Evolutionary conservation across 306 rosid species (phyloP).

Genomic region (Trifolium subterraneum): DNA sequence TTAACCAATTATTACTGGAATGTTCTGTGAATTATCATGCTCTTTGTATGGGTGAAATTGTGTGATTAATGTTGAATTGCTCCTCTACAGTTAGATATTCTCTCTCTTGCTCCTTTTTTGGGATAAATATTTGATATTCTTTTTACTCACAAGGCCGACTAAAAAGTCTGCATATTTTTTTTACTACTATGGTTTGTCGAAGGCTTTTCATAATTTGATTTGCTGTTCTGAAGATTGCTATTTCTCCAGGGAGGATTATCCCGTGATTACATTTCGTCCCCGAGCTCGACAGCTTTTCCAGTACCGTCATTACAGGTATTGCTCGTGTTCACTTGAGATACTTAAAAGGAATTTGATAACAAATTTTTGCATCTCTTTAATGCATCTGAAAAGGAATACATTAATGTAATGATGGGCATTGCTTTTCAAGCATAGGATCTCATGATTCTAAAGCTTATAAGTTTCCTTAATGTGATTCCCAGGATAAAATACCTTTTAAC

Average conservation of each 20-base stretch:
- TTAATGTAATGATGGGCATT: not conserved
- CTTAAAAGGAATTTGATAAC: constrained; percentile 27
- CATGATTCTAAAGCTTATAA: constrained; percentile 27
- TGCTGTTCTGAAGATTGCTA: constrained; percentile 32
- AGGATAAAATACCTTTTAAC: constrained; percentile 1
- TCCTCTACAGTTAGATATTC: constrained; percentile 14
- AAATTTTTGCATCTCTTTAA: constrained; percentile 28
- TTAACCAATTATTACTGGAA: constrained; percentile 26
- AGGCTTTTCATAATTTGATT: constrained; percentile 33
- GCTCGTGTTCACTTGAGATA: constrained; percentile 28
- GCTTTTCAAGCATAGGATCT: constrained; percentile 16
- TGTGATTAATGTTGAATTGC: constrained; percentile 35
- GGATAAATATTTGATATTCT: constrained; percentile 12
- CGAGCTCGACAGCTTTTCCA: constrained; percentile 90
- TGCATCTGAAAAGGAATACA: constrained; percentile 24
- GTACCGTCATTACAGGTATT: constrained; percentile 97
- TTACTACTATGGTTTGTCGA: constrained; percentile 10
- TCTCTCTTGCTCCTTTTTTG: too few species aligned
- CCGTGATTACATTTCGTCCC: constrained; percentile 84
- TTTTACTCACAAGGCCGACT: constrained; percentile 9
- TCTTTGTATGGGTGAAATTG: constrained; percentile 7
- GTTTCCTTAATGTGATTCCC: constrained; percentile 25
- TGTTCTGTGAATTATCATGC: constrained; percentile 26
- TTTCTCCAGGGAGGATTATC: constrained; percentile 89
- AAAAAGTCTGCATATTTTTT: not conserved